Base-by-base conservation (phyloP, 768 basidiomycete genomes). In the Tremella mesenterica region DNA sequence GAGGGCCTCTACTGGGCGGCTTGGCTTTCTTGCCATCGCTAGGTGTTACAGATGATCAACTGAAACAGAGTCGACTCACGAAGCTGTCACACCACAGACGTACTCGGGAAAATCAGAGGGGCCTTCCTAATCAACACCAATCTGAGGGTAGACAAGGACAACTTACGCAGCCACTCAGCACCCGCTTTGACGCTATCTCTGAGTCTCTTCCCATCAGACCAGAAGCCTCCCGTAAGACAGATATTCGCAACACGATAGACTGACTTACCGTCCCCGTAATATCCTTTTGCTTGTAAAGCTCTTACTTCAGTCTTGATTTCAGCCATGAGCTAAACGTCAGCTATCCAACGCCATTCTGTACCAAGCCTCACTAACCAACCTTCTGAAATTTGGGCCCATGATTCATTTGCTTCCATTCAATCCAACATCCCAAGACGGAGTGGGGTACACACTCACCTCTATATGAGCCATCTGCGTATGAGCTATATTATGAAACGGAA, bases 71-170 rank as follows among this genome's bases (percentile, higher is more conserved):
- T 2, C 12, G 26, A 48, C 63, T 44, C 36, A 65, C 65, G 53
- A 59, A 1, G 61, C 61, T 45, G 60, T 61, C 2, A 68, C 69
- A 41, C 64, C 71, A 31, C 71, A 72, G 13, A 72, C 58, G 43
- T 72, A 70, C 57, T 72, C 69, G 5, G 71, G 71, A 44, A 69
- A 63, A 47, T 72, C 69, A n/a, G 57, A 59, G 18, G 52, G 49
- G 3, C 50, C 67, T 66, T 36, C 21, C 6, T 7, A 43, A 16
- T 1, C 26, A 14, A 36, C 47, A 58, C 54, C 31, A 33, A n/a
- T 14, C n/a, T 44, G 28, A 14, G 28, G 16, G 13, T n/a, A 7
- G 7, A 10, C 4, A 26, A 16, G 16, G 8, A 16, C 30, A 7
- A 48, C 67, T 54, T 34, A 67, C 68, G 44, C 6, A 67, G 54